Conservation (phyloP, 1,139 yeast genomes). For the Geotrichum cucujoidarum region DNA sequence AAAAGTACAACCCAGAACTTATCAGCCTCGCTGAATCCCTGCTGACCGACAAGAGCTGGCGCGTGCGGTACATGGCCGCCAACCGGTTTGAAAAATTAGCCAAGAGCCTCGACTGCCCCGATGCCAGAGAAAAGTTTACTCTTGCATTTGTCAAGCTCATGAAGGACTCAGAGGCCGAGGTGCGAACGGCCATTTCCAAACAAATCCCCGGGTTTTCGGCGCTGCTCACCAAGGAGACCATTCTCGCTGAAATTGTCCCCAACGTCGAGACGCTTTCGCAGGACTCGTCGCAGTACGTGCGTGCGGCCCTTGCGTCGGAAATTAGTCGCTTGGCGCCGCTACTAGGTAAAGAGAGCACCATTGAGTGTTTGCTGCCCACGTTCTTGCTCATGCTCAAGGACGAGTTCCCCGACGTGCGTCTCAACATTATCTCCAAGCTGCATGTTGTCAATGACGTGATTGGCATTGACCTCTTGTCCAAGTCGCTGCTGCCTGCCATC, state of each 20-base stretch:
- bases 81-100: constrained; percentile 80
- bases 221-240: constrained; percentile 41
- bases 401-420: constrained; percentile 92
- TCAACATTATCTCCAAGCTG: constrained; percentile 86
- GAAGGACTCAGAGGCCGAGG: constrained; percentile 95
- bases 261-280: constrained; percentile 76
- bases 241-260: constrained; percentile 72
- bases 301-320: constrained; percentile 86
- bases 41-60: constrained; percentile 90
- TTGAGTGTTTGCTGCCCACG: constrained; percentile 77
- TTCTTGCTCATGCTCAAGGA: constrained; percentile 91
- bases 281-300: constrained; percentile 87
- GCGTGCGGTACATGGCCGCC: constrained; percentile 96
- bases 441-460: constrained; percentile 89
- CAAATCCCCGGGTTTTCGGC: constrained; percentile 76
- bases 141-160: constrained; percentile 70
- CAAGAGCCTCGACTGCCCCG: constrained; percentile 52
- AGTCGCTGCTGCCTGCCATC: constrained; percentile 88
- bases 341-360: constrained; percentile 77
- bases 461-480: constrained; percentile 82
- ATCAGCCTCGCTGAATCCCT: constrained; percentile 50
- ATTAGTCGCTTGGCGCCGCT: constrained; percentile 83
- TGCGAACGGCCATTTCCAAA: constrained; percentile 86
- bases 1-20: constrained; percentile 32
- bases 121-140: constrained; percentile 52